phyloP scores from a whole-genome alignment of 345 rosid species.

The Eucalyptus sp. region DNA sequence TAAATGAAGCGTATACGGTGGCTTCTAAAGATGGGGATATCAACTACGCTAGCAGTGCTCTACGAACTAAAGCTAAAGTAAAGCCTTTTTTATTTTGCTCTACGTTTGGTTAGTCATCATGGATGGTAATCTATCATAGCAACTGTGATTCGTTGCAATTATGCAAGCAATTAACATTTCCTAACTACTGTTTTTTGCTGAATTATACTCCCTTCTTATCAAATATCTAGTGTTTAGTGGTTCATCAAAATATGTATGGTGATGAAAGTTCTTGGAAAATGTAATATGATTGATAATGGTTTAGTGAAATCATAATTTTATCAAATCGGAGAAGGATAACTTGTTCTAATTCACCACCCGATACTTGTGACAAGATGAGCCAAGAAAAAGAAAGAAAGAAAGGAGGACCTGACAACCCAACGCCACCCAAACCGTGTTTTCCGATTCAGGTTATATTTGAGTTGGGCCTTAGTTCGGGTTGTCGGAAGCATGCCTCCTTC shows the following conservation, averaged over 20 bases:
- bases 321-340: not conserved
- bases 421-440: not conserved
- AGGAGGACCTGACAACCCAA: not conserved
- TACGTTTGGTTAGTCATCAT: not conserved
- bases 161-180: not conserved
- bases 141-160: not conserved
- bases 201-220: not conserved
- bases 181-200: not conserved
- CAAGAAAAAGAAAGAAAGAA: too few species aligned
- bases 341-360: not conserved
- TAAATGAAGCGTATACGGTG: too few species aligned
- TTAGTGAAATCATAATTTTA: not conserved
- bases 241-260: not conserved
- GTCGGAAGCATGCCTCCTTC: not conserved
- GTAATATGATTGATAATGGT: not conserved
- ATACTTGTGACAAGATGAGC: not conserved
- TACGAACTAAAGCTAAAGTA: not conserved
- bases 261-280: not conserved
- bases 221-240: not conserved
- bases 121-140: not conserved
- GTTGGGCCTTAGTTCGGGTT: not conserved
- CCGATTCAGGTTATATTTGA: too few species aligned
- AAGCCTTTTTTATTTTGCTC: not conserved
- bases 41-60: not conserved
- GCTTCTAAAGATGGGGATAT: not conserved